Base-by-base conservation (phyloP, 2,329 filamentous ascomycete genomes). In the Geosmithia flava region DNA sequence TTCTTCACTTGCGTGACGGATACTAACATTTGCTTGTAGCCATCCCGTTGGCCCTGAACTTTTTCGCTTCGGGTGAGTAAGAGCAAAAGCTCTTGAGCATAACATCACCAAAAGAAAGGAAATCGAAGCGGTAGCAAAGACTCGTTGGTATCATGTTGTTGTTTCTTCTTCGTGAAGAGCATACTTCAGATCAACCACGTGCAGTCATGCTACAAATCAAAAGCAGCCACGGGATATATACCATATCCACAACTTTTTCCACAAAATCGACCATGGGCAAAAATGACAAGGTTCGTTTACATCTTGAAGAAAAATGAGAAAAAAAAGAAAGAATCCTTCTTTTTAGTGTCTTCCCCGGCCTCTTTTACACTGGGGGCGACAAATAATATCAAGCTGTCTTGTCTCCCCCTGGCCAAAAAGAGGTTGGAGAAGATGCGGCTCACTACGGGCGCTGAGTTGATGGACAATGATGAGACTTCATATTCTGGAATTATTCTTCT, bases 11-110 rank as follows among this genome's bases (percentile, higher is more conserved):
- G n/a, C n/a, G n/a, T n/a, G n/a, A n/a, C n/a, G 30, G 45, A 17
- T 48, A 55, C 64, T 69, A 55, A 69, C 60, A 16, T 45, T 51
- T 46, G 6, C 13, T 11, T 47, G 53, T 58, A 93, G 87, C 84
- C 55, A 69, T 88, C 54, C 87, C 87, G 57, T 71, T 93, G 66
- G 85, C 87, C 65, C 74, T 93, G 62, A 93, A 93, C 70, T 93
- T 93, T 72, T 86, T 93, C 70, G 87, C 87, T 65, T 87, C 86
- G 72, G 85, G 87, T 93, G 81, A 91, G 87, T 91, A 68, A 65
- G 63, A 62, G 61, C 37, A 16, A 1, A 1, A 20, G 37, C 46
- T 42, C 40, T 11, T 11, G 11, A 37, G 33, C 13, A n/a, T 37
- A 37, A 13, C 33, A 29, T 6, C 40, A 20, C 16, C 49, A 53